These are phyloP conservation scores for Aspergillus cejpii DNA, from an alignment of 2,329 filamentous ascomycete species.

Conservation along the genomic window DNA sequence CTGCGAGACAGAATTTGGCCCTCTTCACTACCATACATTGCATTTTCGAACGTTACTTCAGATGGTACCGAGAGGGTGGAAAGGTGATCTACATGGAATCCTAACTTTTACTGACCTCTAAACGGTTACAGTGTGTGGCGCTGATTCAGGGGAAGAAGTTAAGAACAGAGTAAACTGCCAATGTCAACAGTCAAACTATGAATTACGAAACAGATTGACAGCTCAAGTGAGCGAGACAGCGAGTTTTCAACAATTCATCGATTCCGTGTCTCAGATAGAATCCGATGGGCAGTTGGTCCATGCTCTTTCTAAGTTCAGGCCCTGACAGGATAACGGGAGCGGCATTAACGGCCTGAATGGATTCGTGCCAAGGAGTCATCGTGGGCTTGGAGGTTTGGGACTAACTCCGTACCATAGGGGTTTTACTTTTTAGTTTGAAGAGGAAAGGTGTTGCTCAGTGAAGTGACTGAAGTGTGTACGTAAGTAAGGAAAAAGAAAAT, in stretches of 20 bases:
- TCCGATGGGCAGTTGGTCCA: slow-evolving; percentile 14
- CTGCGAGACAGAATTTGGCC: no score
- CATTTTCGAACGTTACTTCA: no score
- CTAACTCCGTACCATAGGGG: no score
- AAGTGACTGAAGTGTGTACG: slow-evolving; percentile 12
- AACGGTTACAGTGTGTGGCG: not conserved
- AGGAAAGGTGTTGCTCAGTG: not conserved
- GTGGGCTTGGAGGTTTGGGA: slow-evolving; percentile 1
- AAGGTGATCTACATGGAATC: slow-evolving; percentile 2
- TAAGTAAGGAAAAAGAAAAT: no score
- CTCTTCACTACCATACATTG: no score
- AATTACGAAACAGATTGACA: not conserved
- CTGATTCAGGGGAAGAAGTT: not conserved
- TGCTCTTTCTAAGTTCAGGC: slow-evolving; percentile 20
- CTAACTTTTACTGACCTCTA: not conserved
- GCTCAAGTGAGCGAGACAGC: not conserved
- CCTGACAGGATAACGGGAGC: slow-evolving; percentile 24
- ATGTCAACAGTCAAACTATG: no score
- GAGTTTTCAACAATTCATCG: no score
- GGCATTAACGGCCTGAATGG: slow-evolving; percentile 20
- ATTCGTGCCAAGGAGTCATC: slow-evolving; percentile 1
- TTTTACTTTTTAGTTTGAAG: not conserved
- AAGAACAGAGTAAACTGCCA: no score
- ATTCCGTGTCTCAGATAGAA: no score
- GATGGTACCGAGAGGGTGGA: slow-evolving; percentile 10